Conservation (phyloP, 495 filamentous ascomycete genomes). For the Amorphotheca resinae region DNA sequence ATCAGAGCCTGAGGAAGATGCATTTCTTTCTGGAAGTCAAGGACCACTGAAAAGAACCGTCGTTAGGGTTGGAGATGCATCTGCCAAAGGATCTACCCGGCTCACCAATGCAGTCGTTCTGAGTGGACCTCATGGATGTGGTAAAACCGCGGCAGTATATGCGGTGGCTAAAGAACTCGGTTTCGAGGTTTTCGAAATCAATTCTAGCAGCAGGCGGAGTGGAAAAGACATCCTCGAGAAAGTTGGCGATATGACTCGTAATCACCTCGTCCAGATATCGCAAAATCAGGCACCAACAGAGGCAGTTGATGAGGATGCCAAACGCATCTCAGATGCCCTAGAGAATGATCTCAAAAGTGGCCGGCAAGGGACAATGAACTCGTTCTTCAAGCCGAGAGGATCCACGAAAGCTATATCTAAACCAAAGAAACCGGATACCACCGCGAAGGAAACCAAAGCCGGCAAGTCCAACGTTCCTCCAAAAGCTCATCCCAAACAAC, state of each 20-base stretch:
- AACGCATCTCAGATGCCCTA: constrained; percentile 32
- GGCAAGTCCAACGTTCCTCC: neutral
- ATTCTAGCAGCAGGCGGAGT: constrained; percentile 65
- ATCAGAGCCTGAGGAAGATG: constrained; percentile 49
- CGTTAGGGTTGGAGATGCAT: constrained; percentile 42
- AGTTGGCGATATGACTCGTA: constrained; percentile 92
- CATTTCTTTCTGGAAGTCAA: constrained; percentile 28
- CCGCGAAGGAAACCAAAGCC: constrained; percentile 9
- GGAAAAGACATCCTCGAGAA: constrained; percentile 85
- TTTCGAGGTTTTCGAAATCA: constrained; percentile 94
- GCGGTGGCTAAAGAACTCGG: constrained; percentile 92
- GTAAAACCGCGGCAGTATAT: constrained; percentile 87
- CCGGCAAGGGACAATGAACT: constrained; percentile 63
- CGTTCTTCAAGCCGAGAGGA: constrained; percentile 57
- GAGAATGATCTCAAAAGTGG: constrained; percentile 47
- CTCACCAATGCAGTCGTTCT: constrained; percentile 58
- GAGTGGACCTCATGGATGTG: constrained; percentile 81
- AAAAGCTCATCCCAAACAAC: constrained; percentile 30
- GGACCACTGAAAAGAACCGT: constrained; percentile 42
- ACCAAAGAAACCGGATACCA: constrained; percentile 7
- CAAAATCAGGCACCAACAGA: constrained; percentile 15
- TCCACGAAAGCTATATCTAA: constrained; percentile 13
- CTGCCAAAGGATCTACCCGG: constrained; percentile 16
- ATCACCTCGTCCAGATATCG: constrained; percentile 67
- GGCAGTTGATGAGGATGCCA: constrained; percentile 24